These are phyloP conservation scores for Komagataella phaffii DNA, from an alignment of 805 yeast species.

Conservation along the genomic window DNA sequence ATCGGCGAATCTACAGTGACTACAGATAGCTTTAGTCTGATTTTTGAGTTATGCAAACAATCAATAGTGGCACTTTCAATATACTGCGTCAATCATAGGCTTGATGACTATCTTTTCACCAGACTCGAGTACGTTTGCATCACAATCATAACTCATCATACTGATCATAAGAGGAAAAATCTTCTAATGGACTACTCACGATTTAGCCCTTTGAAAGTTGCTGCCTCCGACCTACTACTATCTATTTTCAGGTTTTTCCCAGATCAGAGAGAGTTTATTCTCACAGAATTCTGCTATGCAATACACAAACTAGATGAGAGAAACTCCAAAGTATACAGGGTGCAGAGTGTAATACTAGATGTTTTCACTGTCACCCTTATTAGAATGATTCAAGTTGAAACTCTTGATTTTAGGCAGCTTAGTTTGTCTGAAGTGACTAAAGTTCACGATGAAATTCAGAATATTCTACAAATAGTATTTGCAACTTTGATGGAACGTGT, in stretches of 20 bases:
- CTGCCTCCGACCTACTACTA: slow-evolving; percentile 17
- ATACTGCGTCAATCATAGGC: neutral
- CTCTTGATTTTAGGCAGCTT: neutral
- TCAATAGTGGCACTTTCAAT: neutral
- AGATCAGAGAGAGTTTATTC: slow-evolving; percentile 45
- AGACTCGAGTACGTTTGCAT: slow-evolving; percentile 41
- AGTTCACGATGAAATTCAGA: neutral
- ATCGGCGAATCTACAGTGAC: neutral
- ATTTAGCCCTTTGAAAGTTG: slow-evolving; percentile 15
- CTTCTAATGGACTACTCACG: slow-evolving; percentile 9
- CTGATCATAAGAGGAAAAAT: slow-evolving; percentile 10
- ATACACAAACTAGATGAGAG: slow-evolving; percentile 34
- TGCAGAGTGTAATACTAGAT: slow-evolving; percentile 18
- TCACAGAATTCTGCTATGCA: slow-evolving; percentile 44
- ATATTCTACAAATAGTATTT: neutral
- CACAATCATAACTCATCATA: slow-evolving; percentile 25
- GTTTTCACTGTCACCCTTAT: slow-evolving; percentile 9
- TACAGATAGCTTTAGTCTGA: neutral
- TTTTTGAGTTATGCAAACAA: neutral
- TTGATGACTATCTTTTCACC: slow-evolving; percentile 42
- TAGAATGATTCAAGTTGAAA: neutral
- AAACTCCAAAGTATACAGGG: slow-evolving; percentile 25
- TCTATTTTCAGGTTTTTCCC: slow-evolving; percentile 25
- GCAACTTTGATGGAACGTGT: neutral
- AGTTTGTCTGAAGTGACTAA: neutral